These are phyloP conservation scores for Phoenix roebelenii DNA, from an alignment of 176 grass and related monocot species.

Conservation along the genomic window DNA sequence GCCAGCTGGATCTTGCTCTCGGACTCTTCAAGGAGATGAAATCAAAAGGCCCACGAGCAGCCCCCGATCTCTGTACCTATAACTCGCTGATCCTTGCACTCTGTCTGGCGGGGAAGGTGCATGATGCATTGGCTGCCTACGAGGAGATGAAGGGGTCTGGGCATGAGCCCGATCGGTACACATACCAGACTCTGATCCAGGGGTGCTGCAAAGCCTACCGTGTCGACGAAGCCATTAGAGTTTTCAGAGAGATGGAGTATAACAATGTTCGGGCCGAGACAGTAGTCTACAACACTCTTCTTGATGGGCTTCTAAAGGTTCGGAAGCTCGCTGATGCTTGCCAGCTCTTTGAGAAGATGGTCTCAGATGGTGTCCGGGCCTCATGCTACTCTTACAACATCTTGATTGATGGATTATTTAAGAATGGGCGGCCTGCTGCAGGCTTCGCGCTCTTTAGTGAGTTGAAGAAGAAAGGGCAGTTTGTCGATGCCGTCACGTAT, in stretches of 20 bases:
- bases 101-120: slow-evolving; percentile 35
- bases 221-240: slow-evolving; percentile 44
- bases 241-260: slow-evolving; percentile 70
- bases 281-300: slow-evolving; percentile 64
- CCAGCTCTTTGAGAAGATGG: slow-evolving; percentile 74
- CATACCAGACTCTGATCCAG: slow-evolving; percentile 47
- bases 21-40: slow-evolving; percentile 64
- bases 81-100: slow-evolving; percentile 65
- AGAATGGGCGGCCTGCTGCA: slow-evolving; percentile 59
- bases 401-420: slow-evolving; percentile 80
- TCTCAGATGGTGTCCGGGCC: slow-evolving; percentile 56
- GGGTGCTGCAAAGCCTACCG: slow-evolving; percentile 78
- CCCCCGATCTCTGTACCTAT: slow-evolving; percentile 63
- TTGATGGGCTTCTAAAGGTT: slow-evolving; percentile 78
- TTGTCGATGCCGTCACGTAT: slow-evolving; percentile 74
- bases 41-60: slow-evolving; percentile 24
- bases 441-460: slow-evolving; percentile 62
- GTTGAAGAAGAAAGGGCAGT: slow-evolving; percentile 67
- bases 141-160: slow-evolving; percentile 60
- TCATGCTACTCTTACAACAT: slow-evolving; percentile 65
- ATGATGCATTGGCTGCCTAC: slow-evolving; percentile 42
- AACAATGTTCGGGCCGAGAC: slow-evolving; percentile 37
- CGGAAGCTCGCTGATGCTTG: slow-evolving; percentile 77
- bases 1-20: slow-evolving; percentile 37
- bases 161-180: slow-evolving; percentile 44